Evolutionary conservation across 73 alveolate species (phyloP).

Genomic region (Paramecium sexaurelia): DNA sequence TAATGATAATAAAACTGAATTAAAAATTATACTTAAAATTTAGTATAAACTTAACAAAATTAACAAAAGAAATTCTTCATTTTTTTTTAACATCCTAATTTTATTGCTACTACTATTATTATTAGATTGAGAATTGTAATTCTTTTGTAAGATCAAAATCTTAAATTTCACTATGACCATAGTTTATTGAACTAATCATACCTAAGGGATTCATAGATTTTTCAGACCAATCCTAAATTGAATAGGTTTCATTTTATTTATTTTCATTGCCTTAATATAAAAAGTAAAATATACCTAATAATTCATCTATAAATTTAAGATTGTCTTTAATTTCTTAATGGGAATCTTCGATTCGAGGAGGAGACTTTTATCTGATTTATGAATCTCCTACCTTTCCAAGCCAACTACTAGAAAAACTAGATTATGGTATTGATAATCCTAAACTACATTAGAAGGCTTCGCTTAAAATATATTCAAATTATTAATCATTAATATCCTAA

Average conservation of each 20-base stretch:
- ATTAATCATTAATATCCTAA: constrained; percentile 12
- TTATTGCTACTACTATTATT: neutral
- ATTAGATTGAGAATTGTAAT: neutral
- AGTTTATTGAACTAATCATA: constrained; percentile 12
- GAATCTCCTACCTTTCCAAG: constrained; percentile 14
- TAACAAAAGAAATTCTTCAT: neutral
- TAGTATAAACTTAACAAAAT: neutral
- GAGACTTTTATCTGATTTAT: neutral
- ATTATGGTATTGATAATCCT: neutral
- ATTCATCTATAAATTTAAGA: constrained; percentile 36
- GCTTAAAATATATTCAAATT: constrained; percentile 14
- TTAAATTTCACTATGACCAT: constrained; percentile 34
- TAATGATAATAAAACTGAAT: neutral
- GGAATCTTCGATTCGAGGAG: constrained; percentile 1
- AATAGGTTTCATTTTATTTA: constrained; percentile 34
- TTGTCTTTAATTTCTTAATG: constrained; percentile 39
- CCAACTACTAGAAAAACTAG: constrained; percentile 20
- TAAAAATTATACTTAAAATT: neutral
- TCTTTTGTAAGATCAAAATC: constrained; percentile 11
- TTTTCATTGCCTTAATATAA: constrained; percentile 6
- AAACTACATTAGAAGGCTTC: constrained; percentile 8
- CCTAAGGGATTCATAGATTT: constrained; percentile 37
- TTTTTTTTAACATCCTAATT: neutral
- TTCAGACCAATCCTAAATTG: constrained; percentile 39
- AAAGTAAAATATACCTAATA: neutral